Evolutionary conservation across 306 rosid genomes (phyloP), one percentile per base, ranked within the genome.

Genomic region (Fagus sylvatica): DNA sequence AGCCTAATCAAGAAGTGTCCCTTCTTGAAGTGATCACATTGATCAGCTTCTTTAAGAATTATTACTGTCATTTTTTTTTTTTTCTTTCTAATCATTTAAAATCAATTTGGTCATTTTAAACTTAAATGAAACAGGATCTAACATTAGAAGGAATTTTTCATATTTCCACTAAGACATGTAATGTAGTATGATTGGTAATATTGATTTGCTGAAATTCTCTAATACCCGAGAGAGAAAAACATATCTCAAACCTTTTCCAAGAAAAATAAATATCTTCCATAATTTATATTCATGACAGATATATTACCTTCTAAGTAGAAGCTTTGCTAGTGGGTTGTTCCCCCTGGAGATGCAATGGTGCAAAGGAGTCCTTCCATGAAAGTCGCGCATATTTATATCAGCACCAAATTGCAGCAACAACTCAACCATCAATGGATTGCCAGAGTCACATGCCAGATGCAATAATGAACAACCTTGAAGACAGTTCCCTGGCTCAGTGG

Each of bases 281-380:
- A 65, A 65, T n/a, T 57, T 39, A 4, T 3, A 16, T 17, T 65
- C 49, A 13, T 48, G 41, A 40, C 43, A 53, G 34, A 77, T 70
- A 64, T 61, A 62, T 76, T 89, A 95, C 99, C 99, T 91, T 91
- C 93, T 85, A 40, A 95, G 89, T 66, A 95, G 86, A 81, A 88
- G 81, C 90, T 92, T 95, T 2, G 98, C 99, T 85, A 95, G 74
- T 13, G 84, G 68, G 77, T 87, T 90, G 76, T 91, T 88, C 67
- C 90, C 90, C 30, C 72, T 79, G 70, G 94, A 55, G 70, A 95
- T 88, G 80, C 99, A 95, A 73, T 84, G 93, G 80, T 95, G 99
- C 87, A 95, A 82, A 81, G 99, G 98, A 80, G 98, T 95, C 79
- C 93, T 95, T 81, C 98, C 98, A 80, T 87, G 97, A 82, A 82